These are phyloP conservation scores for Sequoiadendron giganteum DNA, from an alignment of 75 land plant species.

Conservation along the genomic window DNA sequence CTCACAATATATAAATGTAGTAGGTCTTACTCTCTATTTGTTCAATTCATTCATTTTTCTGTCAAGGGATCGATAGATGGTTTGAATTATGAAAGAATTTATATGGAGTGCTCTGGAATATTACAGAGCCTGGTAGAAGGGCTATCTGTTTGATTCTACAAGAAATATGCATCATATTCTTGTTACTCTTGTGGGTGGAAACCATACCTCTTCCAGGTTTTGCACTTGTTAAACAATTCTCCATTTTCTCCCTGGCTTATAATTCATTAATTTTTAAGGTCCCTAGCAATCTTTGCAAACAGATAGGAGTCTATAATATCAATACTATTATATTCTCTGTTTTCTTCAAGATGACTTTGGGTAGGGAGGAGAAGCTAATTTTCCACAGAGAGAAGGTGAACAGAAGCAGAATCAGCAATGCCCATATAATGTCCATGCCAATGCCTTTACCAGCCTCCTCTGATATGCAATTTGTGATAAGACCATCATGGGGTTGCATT, in stretches of 20 bases:
- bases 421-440: not conserved
- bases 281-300: not conserved
- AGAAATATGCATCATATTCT: constrained; percentile 18
- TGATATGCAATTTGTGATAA: not conserved
- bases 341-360: not conserved
- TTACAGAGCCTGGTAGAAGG: not conserved
- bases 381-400: not conserved
- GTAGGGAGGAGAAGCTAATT: not conserved
- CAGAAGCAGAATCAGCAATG: not conserved
- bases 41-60: not conserved
- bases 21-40: not conserved
- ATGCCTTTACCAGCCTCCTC: not conserved
- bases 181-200: constrained; percentile 60
- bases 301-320: not conserved
- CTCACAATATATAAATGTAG: too few species aligned
- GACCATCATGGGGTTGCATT: not conserved
- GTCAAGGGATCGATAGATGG: not conserved
- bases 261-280: not conserved
- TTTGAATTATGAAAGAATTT: not conserved
- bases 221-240: not conserved
- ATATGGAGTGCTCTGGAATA: not conserved
- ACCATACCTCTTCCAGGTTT: too few species aligned
- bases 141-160: not conserved
- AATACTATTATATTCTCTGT: not conserved
- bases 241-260: constrained; percentile 4